Evolutionary conservation across 352 stramenopile genomes (phyloP).

Genomic region (Globisporangium paddicum): DNA sequence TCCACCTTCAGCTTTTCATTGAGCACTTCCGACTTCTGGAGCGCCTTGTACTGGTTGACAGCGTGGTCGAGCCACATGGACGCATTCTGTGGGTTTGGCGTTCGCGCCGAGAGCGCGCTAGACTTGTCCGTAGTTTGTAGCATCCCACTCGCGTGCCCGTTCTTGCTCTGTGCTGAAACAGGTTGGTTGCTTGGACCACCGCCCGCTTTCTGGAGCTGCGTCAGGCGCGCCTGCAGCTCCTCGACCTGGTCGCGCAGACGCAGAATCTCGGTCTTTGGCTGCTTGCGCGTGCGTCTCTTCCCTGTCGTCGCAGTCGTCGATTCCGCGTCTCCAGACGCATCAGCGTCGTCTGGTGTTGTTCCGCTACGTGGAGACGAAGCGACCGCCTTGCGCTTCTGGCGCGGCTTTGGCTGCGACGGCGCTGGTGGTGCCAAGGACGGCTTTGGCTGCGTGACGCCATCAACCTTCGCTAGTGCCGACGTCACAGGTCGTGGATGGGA

Average conservation of each 20-base stretch:
- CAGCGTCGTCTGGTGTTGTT: not conserved
- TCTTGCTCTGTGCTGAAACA: too few relatives aligned
- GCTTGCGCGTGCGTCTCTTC: conserved; percentile 9
- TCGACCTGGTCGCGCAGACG: conserved; percentile 10
- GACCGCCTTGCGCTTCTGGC: conserved; percentile 8
- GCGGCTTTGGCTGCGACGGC: not conserved
- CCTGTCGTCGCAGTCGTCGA: not conserved
- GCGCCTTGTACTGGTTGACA: conserved; percentile 9
- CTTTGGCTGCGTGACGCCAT: not conserved
- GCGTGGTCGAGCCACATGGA: conserved; percentile 11
- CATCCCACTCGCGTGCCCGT: too few relatives aligned
- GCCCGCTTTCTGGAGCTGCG: conserved; percentile 10
- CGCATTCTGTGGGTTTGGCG: not conserved
- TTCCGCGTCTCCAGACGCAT: not conserved
- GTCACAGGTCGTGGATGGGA: too few relatives aligned
- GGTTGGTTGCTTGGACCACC: not conserved
- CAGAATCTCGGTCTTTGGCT: conserved; percentile 10
- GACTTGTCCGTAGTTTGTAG: not conserved
- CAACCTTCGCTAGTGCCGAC: not conserved
- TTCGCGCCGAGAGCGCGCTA: not conserved
- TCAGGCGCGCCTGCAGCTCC: conserved; percentile 8
- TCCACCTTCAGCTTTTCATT: conserved; percentile 8
- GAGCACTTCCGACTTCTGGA: conserved; percentile 8
- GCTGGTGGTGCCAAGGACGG: not conserved
- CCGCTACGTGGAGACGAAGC: not conserved